Evolutionary conservation across 371 early-diverging fungal species (phyloP).

Genomic region (Syncephalastrum sp.): DNA sequence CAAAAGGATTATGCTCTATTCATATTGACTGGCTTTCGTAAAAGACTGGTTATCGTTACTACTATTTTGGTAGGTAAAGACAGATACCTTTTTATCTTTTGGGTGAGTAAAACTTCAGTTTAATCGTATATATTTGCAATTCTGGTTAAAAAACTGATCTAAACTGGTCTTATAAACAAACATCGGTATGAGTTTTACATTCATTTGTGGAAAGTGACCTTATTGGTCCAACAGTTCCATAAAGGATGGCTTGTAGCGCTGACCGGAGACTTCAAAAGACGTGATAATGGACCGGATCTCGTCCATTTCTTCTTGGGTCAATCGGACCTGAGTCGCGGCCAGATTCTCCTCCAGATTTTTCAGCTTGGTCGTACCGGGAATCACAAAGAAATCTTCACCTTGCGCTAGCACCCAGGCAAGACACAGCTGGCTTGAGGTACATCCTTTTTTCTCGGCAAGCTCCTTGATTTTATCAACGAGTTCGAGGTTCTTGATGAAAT

Average conservation of each 20-base stretch:
- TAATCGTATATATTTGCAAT: no score
- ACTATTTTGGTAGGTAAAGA: no score
- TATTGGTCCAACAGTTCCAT: conserved; percentile 5
- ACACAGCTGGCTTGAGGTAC: conserved; percentile 43
- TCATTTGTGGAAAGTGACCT: no score
- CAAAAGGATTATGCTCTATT: no score
- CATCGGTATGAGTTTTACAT: no score
- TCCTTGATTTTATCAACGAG: conserved; percentile 47
- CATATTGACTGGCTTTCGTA: no score
- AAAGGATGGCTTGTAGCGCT: background rate
- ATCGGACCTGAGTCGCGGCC: conserved; percentile 27
- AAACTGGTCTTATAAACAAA: no score
- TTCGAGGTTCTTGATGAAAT: conserved; percentile 53
- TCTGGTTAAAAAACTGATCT: no score
- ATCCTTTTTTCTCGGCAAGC: conserved; percentile 45
- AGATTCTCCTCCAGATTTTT: conserved; percentile 57
- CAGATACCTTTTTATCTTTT: no score
- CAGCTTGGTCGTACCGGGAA: conserved; percentile 54
- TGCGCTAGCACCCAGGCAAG: conserved; percentile 62
- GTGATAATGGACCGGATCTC: conserved; percentile 39
- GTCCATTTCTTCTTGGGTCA: conserved; percentile 45
- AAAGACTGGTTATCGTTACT: no score
- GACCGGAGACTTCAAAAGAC: conserved; percentile 4
- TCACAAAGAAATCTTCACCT: conserved; percentile 39
- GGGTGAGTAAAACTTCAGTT: no score